A percentile compares a stretch with the other conserved stretches of the same genome.
phyloP scores from a whole-genome alignment of 768 basidiomycete genomes.

The Pisolithus sp. region DNA sequence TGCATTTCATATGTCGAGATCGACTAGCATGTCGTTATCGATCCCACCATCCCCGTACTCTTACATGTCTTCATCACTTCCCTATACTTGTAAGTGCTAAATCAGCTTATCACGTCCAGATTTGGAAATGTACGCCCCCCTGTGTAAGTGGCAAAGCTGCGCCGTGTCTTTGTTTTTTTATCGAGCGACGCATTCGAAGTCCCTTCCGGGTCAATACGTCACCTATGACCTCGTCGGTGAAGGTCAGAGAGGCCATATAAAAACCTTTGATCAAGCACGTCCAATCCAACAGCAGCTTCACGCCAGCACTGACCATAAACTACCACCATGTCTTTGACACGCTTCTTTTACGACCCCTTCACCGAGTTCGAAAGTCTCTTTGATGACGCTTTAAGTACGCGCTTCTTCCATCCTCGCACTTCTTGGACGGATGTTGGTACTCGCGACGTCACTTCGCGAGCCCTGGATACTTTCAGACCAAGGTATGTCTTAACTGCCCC shows the following conservation, averaged over 20 bases:
- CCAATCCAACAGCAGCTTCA: background rate
- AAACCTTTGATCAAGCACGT: background rate
- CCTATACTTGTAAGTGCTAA: too few relatives aligned
- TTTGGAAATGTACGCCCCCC: too few relatives aligned
- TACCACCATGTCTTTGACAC: conserved; percentile 20
- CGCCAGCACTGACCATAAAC: background rate
- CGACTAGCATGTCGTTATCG: conserved; percentile 54
- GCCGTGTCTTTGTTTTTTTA: too few relatives aligned
- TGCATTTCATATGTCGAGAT: conserved; percentile 38
- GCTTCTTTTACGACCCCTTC: conserved; percentile 32
- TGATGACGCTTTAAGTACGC: conserved; percentile 31
- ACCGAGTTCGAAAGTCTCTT: conserved; percentile 40
- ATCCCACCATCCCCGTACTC: conserved; percentile 66
- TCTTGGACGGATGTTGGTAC: conserved; percentile 6
- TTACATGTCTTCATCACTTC: conserved; percentile 25
- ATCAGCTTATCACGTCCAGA: too few relatives aligned
- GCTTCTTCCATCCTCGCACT: conserved; percentile 13
- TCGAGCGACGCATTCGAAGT: too few relatives aligned
- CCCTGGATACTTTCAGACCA: conserved; percentile 19
- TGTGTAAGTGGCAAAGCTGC: too few relatives aligned
- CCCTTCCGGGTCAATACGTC: background rate
- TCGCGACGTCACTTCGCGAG: conserved; percentile 2
- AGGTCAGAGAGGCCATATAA: background rate
- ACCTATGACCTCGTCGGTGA: background rate
- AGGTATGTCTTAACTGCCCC: conserved; percentile 15